These are phyloP conservation scores for Obelidium mucronatum DNA, from an alignment of 192 early-diverging fungal species.

Conservation along the genomic window DNA sequence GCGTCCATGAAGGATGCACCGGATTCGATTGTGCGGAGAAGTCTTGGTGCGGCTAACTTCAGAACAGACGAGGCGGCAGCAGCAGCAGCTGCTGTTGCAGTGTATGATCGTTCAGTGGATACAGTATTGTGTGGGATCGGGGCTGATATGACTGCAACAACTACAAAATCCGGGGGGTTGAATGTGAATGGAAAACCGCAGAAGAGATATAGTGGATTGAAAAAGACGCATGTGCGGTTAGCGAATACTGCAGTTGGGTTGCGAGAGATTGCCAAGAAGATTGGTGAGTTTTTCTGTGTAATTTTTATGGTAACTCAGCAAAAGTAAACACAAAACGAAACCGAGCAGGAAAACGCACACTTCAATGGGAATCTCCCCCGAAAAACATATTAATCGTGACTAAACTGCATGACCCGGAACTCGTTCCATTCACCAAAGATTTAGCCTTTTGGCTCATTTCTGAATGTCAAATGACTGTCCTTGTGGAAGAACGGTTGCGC, in stretches of 20 bases:
- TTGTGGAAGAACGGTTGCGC: constrained; percentile 39
- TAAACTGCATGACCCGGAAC: constrained; percentile 49
- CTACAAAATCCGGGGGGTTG: too few relatives aligned
- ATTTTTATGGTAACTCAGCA: too few relatives aligned
- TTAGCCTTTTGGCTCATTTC: constrained; percentile 49
- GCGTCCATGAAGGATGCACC: too few relatives aligned
- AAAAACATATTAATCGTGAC: constrained; percentile 55
- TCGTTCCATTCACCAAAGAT: constrained; percentile 46
- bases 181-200: neutral
- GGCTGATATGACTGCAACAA: too few relatives aligned
- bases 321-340: too few relatives aligned
- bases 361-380: constrained; percentile 56
- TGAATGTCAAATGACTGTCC: constrained; percentile 46
- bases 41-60: too few relatives aligned
- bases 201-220: constrained; percentile 26
- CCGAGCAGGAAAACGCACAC: constrained; percentile 41
- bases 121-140: too few relatives aligned
- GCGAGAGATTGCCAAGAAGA: constrained; percentile 59
- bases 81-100: too few relatives aligned
- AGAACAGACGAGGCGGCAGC: too few relatives aligned
- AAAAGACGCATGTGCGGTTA: constrained; percentile 43
- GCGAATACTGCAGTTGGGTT: constrained; percentile 60
- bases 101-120: too few relatives aligned
- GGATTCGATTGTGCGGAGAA: too few relatives aligned
- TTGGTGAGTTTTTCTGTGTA: constrained; percentile 33